Base-by-base conservation (phyloP, 257 asterid species). In the Solanum piurae region DNA sequence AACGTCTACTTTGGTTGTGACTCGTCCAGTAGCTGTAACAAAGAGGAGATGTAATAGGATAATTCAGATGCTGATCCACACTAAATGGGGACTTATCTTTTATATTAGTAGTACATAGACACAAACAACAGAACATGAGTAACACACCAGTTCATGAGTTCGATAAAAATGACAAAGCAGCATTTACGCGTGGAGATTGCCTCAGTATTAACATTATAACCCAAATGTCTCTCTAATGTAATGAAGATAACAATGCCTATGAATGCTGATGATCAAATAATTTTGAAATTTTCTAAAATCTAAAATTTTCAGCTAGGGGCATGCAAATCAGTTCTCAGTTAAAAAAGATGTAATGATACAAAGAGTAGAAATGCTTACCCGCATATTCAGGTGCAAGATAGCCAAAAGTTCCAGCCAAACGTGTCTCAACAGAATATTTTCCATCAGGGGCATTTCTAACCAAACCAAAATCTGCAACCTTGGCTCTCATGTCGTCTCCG, bases 341-440 rank as follows among this genome's bases (percentile, higher is more conserved):
- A 49, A 58, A 34, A 25, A 29, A 25, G 3, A 31, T 0, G 73
- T 68, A 62, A 31, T 10, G 46, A 23, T 62, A 31, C 69, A 52
- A 42, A 16, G 21, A 88, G 40, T 20, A 27, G 86, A 12, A 52
- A 76, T 11, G 84, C 91, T 83, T 89, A 95, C 98, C 98, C 13
- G 98, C 99, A 87, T 97, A 97, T 87, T 97, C 99, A 12, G 99
- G 99, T 36, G 99, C 99, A 89, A 97, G 99, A 90, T 97, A 97
- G 33, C 99, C 98, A 37, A 97, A 97, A 0, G 98, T 97, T 52
- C 99, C 98, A 40, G 99, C 98, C 93, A 97, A 91, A 33, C 98
- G 90, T 4, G 98, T 97, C 94, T 97, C 99, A 6, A 97, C 95
- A 18, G 98, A 97, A 46, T 97, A 95, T 89, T 95, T 94, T 74